A percentile compares a stretch with the other conserved stretches of the same genome.
Evolutionary conservation across 2,329 filamentous ascomycete species (phyloP).

Genomic region (Chrysosporium keratinophilum): DNA sequence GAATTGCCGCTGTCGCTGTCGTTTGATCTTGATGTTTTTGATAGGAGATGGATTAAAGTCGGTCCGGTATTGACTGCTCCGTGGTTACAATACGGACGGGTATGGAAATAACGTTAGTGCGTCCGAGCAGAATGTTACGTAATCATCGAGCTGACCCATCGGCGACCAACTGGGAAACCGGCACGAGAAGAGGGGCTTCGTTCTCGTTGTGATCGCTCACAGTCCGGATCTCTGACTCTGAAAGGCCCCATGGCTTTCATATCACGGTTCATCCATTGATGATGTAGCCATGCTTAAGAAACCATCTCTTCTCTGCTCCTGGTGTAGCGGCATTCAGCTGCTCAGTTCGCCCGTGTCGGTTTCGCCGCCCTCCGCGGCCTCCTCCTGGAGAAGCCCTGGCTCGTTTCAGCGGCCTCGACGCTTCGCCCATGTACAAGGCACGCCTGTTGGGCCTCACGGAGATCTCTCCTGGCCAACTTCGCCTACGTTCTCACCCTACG

Average conservation of each 20-base stretch:
- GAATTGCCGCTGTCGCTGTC: neutral
- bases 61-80: neutral
- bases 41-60: no score
- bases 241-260: neutral
- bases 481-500: slow-evolving; percentile 61
- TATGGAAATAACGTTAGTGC: neutral
- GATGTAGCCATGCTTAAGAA: slow-evolving; percentile 43
- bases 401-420: slow-evolving; percentile 21
- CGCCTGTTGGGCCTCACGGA: slow-evolving; percentile 22
- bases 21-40: no score
- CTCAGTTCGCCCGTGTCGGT: slow-evolving; percentile 23
- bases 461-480: slow-evolving; percentile 37
- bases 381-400: slow-evolving; percentile 14
- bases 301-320: slow-evolving; percentile 30
- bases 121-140: neutral
- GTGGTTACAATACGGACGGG: neutral
- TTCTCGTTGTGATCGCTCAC: neutral
- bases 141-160: neutral
- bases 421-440: slow-evolving; percentile 30
- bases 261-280: neutral
- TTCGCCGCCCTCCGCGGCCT: slow-evolving; percentile 21
- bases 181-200: neutral
- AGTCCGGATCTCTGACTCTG: neutral
- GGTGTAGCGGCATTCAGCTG: slow-evolving; percentile 31
- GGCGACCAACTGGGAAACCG: neutral